These are phyloP conservation scores for Gigaspora rosea DNA, from an alignment of 192 early-diverging fungal species.

Conservation along the genomic window DNA sequence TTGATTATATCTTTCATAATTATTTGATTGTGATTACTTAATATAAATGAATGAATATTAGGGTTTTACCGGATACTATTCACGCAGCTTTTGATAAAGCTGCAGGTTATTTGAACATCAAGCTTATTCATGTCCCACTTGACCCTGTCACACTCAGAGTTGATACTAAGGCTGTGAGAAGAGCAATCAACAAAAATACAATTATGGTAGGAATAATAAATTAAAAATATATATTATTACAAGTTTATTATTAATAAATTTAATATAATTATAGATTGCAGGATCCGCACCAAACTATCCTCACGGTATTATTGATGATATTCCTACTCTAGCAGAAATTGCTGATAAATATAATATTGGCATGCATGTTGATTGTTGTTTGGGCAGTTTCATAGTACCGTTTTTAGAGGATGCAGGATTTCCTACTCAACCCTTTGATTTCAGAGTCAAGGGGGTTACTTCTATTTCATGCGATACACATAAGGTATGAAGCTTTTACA, in stretches of 20 bases:
- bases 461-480: constrained; percentile 96
- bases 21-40: neutral
- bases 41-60: constrained; percentile 29
- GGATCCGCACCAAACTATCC: constrained; percentile 93
- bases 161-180: constrained; percentile 71
- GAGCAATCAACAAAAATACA: constrained; percentile 89
- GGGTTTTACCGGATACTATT: constrained; percentile 87
- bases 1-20: neutral
- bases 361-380: constrained; percentile 94
- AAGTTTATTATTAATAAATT: neutral
- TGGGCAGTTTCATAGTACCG: constrained; percentile 93
- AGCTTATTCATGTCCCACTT: constrained; percentile 81
- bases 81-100: constrained; percentile 98
- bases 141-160: constrained; percentile 75
- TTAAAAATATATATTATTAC: neutral
- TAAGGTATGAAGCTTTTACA: constrained; percentile 55
- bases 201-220: constrained; percentile 59
- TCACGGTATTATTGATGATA: constrained; percentile 92
- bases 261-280: constrained; percentile 54
- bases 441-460: constrained; percentile 89
- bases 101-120: constrained; percentile 88
- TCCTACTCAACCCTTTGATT: constrained; percentile 81
- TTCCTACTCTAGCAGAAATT: constrained; percentile 72
- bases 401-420: constrained; percentile 93
- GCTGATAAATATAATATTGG: constrained; percentile 83